Evolutionary conservation across 1,139 yeast genomes (phyloP), one percentile per base, ranked within the genome.

Genomic region (Diutina mesorugosa): DNA sequence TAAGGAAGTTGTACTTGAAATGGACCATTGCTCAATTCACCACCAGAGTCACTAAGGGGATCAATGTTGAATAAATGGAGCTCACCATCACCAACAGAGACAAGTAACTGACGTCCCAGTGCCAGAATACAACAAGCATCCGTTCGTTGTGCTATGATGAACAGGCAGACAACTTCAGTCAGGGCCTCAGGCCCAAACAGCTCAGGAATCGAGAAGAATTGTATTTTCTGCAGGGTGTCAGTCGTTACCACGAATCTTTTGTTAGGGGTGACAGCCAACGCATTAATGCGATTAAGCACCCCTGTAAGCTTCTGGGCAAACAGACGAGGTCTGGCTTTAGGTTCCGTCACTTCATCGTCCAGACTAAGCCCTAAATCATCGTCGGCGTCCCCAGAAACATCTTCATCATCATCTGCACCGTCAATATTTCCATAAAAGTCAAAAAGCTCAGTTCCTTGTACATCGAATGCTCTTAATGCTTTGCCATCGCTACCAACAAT

Each of bases 401-500:
- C 47, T 18, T 16, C 26, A 29, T 48, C 51, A 21, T 32, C 45
- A 6, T 30, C 53, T 2, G 41, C 53, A 18, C 45, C 41, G 26
- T 50, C 53, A n/a, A 50, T 32, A 18, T 50, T 50, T 3, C 28
- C 53, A 10, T 75, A 75, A 60, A 76, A 76, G 60, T 76, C 80
- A 62, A 74, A 73, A 12, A 76, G 61, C 58, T 75, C 79, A 3
- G 61, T 63, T 6, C 80, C 79, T 28, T 70, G 68, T 29, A 79
- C 64, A 61, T 84, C 81, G 72, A 80, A 87, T 14, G 87, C 77
- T 45, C 81, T 79, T 58, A 90, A 78, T 55, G 81, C 84, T 61
- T 84, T 83, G 66, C 89, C 97, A 0, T 91, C 90, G 1, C 93
- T 83, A 0, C 95, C 95, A 26, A 87, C 74, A 10, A 89, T 75